phyloP scores from a whole-genome alignment of 768 basidiomycete genomes.

The Dioszegia aurantiaca region DNA sequence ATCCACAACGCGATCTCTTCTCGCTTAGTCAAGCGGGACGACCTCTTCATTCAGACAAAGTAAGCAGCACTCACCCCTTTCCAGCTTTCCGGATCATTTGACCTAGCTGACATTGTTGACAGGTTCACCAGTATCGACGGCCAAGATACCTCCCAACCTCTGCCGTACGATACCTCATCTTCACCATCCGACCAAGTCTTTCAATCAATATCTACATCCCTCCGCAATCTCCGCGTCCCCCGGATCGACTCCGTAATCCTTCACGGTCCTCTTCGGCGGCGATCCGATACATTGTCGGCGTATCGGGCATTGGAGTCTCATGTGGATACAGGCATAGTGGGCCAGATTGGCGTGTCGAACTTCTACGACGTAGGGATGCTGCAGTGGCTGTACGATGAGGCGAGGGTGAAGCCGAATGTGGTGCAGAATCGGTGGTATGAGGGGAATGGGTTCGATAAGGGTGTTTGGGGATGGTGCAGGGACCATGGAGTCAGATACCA shows the following conservation, averaged over 20 bases:
- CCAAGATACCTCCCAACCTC: slow-evolving; percentile 66
- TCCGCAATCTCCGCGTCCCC: slow-evolving; percentile 66
- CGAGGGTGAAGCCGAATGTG: slow-evolving; percentile 60
- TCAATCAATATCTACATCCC: slow-evolving; percentile 63
- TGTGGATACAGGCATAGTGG: slow-evolving; percentile 61
- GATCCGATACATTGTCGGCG: slow-evolving; percentile 65
- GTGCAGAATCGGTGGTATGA: slow-evolving; percentile 75
- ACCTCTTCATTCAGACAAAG: slow-evolving; percentile 79
- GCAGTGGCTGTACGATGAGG: slow-evolving; percentile 59
- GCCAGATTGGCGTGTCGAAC: slow-evolving; percentile 67
- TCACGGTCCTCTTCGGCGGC: slow-evolving; percentile 67
- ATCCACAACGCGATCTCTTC: slow-evolving; percentile 61
- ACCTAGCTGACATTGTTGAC: background rate
- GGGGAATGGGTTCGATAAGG: slow-evolving; percentile 70
- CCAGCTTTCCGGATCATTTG: background rate
- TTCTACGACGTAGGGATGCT: slow-evolving; percentile 65
- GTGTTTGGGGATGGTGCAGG: slow-evolving; percentile 34
- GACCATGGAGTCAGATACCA: slow-evolving; percentile 33
- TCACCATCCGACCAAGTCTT: slow-evolving; percentile 62
- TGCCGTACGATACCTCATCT: slow-evolving; percentile 67
- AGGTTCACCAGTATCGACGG: slow-evolving; percentile 74
- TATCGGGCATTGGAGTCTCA: slow-evolving; percentile 64
- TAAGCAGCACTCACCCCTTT: too few relatives aligned
- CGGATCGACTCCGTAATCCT: slow-evolving; percentile 77
- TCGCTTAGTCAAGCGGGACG: slow-evolving; percentile 62